Base-by-base conservation (phyloP, 768 basidiomycete species). In the Pisolithus albus region DNA sequence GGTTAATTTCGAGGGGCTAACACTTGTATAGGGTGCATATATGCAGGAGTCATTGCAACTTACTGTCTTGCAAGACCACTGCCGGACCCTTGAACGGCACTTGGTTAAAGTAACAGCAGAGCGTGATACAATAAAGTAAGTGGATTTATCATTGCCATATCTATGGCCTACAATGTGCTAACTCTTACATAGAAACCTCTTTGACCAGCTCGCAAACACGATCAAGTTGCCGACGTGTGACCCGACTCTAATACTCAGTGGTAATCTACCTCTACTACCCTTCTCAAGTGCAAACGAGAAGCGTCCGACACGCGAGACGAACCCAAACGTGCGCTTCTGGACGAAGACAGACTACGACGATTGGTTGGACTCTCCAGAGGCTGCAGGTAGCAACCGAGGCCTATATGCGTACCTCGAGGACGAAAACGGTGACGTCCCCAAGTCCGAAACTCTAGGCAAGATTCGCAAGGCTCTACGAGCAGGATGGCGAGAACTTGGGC, bases 401-500 rank as follows among this genome's bases (percentile, higher is more conserved):
- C 16, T n/a, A n/a, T 40, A 40, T 40, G 39, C 39, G 4, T 26
- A 26, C 4, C 26, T 26, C 7, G 26, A 26, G 26, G 26, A 26
- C 4, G 26, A 26, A 2, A 40, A 54, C 10, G 39, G 53, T 15
- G 23, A 52, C 21, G n/a, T 26, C 8, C 16, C 47, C 18, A 19
- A 41, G 9, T 19, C 15, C n/a, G 40, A 34, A 5, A 47, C 23
- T 1, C 39, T 55, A 9, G n/a, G 36, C 5, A 24, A 40, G 15
- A 55, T 55, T 18, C 13, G 18, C 11, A 47, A 41, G n/a, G 39
- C 37, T 2, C 41, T 55, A 42, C 34, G 7, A 18, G 32, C 30
- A 1, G 46, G 51, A 39, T 55, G 54, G 54, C 36, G 28, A 1
- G 26, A 55, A 32, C 51, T 55, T 11, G 36, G 34, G 10, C 18